Base-by-base conservation (phyloP, 2,329 filamentous ascomycete species). In the Fusarium pseudocircinatum region DNA sequence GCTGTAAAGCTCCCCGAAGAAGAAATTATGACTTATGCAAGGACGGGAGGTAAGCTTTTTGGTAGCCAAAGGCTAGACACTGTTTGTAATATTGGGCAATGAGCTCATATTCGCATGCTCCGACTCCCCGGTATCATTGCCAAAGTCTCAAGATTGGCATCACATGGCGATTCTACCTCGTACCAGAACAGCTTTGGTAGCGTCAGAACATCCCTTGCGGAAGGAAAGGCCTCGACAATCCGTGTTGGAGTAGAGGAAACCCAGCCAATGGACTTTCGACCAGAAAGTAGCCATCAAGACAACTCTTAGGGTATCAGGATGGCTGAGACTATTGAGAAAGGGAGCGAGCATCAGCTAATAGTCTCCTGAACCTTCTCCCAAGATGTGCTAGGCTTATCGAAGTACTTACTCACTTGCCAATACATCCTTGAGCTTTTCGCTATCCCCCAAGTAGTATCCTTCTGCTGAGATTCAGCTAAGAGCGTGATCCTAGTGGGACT, bases 401-500 rank as follows among this genome's bases (percentile, higher is more conserved):
- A 22, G n/a, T 22, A 8, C 24, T 24, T 36, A 20, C 13, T 26
- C 16, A 49, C 30, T 52, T 36, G 12, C 13, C n/a, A 16, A 15
- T 28, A 12, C 24, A 16, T 7, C 2, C 10, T 7, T 16, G 15
- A 22, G 2, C n/a, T 15, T 26, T 37, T 37, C 18, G 13, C n/a
- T 26, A 26, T 15, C 7, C 3, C 9, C 14, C 10, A 22, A 12
- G 14, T 3, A 36, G 3, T 24, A 20, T 18, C 16, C 13, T 13
- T 14, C 14, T 11, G 30, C 8, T 20, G n/a, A 24, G 16, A 15
- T 24, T 14, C 14, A 34, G n/a, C n/a, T 11, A 7, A 34, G 6
- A 20, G 12, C 18, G n/a, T 0, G 6, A 15, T 24, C 7, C 9
- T 11, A 24, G 6, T 4, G 4, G 15, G 30, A 34, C n/a, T 8